A percentile compares a stretch with the other conserved stretches of the same genome.
phyloP scores from a whole-genome alignment of 78 protist genomes.

The Bodo saltans region DNA sequence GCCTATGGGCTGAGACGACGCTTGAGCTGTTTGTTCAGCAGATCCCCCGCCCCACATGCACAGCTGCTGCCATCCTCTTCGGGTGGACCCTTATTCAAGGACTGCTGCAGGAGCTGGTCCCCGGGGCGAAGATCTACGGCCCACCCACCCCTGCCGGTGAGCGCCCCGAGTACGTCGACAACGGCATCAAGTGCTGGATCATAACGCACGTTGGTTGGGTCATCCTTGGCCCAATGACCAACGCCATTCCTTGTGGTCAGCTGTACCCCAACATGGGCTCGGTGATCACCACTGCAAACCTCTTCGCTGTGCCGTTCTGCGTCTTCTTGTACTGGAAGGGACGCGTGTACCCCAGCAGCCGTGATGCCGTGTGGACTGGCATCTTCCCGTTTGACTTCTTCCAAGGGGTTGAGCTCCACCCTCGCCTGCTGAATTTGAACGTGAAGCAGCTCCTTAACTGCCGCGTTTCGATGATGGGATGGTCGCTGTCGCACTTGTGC shows the following conservation, averaged over 20 bases:
- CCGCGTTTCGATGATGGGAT: conserved; percentile 35
- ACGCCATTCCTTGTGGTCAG: not conserved
- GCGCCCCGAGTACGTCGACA: not conserved
- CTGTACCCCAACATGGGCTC: not conserved
- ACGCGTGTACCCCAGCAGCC: not conserved
- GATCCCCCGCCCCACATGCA: not conserved
- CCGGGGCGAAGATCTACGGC: not conserved
- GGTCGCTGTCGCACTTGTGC: conserved; percentile 12
- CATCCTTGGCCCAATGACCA: not conserved
- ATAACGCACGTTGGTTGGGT: not conserved
- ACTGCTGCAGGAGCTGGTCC: not conserved
- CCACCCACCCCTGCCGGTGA: not conserved
- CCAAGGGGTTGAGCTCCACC: conserved; percentile 48
- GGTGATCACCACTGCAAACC: not conserved
- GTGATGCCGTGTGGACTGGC: not conserved
- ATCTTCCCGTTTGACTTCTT: conserved; percentile 26
- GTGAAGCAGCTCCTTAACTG: conserved; percentile 38
- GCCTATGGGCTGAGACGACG: not conserved
- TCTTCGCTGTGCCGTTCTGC: not conserved
- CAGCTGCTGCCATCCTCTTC: not conserved
- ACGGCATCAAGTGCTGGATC: not conserved
- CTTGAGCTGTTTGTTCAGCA: not conserved
- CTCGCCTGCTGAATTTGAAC: conserved; percentile 21
- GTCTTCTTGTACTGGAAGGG: not conserved
- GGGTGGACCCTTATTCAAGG: not conserved